Percentiles rank a stretch among this genome's conserved stretches.
phyloP scores from a whole-genome alignment of 1,139 yeast species.

The Lodderomyces beijingensis region DNA sequence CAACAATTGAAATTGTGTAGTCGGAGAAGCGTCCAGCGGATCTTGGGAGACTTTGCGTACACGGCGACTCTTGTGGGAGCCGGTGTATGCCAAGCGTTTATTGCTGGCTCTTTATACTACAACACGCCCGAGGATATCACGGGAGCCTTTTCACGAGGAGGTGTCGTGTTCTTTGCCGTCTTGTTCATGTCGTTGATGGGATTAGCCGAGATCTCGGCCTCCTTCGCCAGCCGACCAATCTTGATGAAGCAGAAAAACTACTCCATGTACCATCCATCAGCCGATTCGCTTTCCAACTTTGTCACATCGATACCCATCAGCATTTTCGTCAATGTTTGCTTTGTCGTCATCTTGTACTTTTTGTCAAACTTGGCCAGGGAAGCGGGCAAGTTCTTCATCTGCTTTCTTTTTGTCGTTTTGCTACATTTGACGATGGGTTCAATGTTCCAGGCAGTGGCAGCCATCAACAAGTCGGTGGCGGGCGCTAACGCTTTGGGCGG shows the following conservation, averaged over 20 bases:
- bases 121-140: conserved; percentile 34
- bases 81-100: conserved; percentile 46
- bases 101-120: conserved; percentile 50
- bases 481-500: conserved; percentile 54
- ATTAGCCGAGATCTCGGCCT: conserved; percentile 47
- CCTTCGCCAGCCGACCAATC: conserved; percentile 50
- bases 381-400: conserved; percentile 54
- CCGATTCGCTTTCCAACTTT: conserved; percentile 50
- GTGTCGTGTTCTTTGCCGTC: conserved; percentile 49
- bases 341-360: conserved; percentile 48
- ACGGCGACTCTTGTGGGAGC: conserved; percentile 45
- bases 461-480: conserved; percentile 40
- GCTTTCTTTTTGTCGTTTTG: conserved; percentile 38
- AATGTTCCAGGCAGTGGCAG: conserved; percentile 48
- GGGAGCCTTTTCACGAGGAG: conserved; percentile 60
- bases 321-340: conserved; percentile 38
- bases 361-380: conserved; percentile 45
- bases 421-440: conserved; percentile 31
- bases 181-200: conserved; percentile 54
- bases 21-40: conserved; percentile 46
- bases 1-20: conserved; percentile 46
- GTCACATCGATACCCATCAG: conserved; percentile 47
- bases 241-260: conserved; percentile 54
- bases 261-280: conserved; percentile 54
- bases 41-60: conserved; percentile 47